Conservation (phyloP, 768 basidiomycete genomes). For the Phlegmacium glaucopus region DNA sequence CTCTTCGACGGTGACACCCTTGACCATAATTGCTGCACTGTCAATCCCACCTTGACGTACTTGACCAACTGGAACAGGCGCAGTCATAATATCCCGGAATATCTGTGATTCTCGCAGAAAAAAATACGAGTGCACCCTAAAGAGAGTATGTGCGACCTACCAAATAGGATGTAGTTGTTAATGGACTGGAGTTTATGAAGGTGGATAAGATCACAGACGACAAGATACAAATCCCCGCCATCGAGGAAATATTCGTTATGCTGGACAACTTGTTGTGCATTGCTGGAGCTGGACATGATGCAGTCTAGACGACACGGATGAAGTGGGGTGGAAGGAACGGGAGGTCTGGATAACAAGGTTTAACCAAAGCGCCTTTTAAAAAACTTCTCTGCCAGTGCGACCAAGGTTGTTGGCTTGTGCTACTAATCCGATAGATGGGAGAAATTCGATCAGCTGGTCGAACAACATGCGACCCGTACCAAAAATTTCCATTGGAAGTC, state of each 20-base stretch:
- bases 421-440: too few species aligned
- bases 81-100: slow-evolving; percentile 34
- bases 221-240: slow-evolving; percentile 45
- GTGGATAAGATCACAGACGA: slow-evolving; percentile 29
- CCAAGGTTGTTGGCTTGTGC: too few species aligned
- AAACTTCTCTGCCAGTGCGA: too few species aligned
- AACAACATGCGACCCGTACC: too few species aligned
- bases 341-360: too few species aligned
- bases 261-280: background rate
- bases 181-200: background rate
- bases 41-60: slow-evolving; percentile 30
- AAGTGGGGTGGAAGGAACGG: background rate
- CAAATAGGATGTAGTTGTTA: background rate
- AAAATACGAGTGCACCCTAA: slow-evolving; percentile 51
- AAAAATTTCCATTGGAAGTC: too few species aligned
- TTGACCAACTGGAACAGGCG: slow-evolving; percentile 21
- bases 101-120: slow-evolving; percentile 48
- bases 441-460: too few species aligned
- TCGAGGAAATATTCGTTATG: slow-evolving; percentile 42
- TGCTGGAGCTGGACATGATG: background rate
- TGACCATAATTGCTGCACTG: slow-evolving; percentile 34
- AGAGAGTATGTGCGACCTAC: slow-evolving; percentile 45
- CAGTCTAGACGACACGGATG: background rate
- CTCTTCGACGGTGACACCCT: slow-evolving; percentile 41
- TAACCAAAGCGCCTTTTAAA: too few species aligned